Evolutionary conservation across 1,139 yeast species (phyloP).

Genomic region (Sugiyamaella xylanicola): DNA sequence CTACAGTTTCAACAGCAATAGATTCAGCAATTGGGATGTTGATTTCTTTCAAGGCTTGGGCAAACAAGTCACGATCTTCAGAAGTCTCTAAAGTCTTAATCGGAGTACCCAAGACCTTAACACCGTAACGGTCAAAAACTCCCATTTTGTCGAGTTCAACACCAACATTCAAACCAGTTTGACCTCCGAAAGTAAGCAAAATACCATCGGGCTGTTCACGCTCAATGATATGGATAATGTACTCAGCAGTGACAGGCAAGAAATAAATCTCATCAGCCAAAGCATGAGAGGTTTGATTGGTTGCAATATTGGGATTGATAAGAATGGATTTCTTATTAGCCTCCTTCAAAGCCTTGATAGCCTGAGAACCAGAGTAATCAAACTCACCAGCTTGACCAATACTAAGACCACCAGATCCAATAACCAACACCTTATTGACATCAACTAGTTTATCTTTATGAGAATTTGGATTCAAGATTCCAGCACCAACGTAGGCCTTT

Average conservation of each 20-base stretch:
- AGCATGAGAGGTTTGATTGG: conserved; percentile 95
- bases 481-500: conserved; percentile 54
- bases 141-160: conserved; percentile 93
- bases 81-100: conserved; percentile 92
- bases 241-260: conserved; percentile 95
- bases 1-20: conserved; percentile 89
- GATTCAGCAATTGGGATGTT: conserved; percentile 95
- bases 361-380: conserved; percentile 97
- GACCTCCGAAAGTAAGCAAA: conserved; percentile 95
- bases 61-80: conserved; percentile 95
- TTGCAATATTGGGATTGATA: conserved; percentile 96
- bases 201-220: conserved; percentile 97
- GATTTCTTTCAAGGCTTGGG: conserved; percentile 91
- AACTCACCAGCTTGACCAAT: conserved; percentile 99
- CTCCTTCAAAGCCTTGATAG: conserved; percentile 92
- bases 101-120: conserved; percentile 96
- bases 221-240: conserved; percentile 89
- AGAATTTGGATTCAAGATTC: conserved; percentile 52
- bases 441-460: conserved; percentile 67
- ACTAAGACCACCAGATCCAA: conserved; percentile 97
- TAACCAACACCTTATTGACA: conserved; percentile 83
- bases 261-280: conserved; percentile 94
- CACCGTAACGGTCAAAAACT: conserved; percentile 83
- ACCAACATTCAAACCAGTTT: conserved; percentile 95
- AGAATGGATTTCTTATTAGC: conserved; percentile 82